phyloP scores from a whole-genome alignment of 352 stramenopile genomes.

The Globisporangium okanoganense region DNA sequence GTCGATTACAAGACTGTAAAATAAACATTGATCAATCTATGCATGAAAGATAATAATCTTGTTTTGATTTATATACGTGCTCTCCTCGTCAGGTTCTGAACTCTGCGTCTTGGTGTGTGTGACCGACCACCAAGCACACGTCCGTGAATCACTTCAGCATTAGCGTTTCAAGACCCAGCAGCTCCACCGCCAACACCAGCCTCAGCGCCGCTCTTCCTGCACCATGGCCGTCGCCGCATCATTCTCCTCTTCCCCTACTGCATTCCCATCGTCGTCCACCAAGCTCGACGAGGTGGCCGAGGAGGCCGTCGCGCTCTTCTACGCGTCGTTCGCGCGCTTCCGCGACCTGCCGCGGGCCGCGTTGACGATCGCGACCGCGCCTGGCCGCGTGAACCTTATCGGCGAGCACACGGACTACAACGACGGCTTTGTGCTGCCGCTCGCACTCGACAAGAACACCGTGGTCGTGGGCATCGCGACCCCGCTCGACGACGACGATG shows the following conservation, averaged over 20 bases:
- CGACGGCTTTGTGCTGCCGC: slow-evolving; percentile 94
- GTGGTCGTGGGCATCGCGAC: slow-evolving; percentile 66
- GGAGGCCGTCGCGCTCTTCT: slow-evolving; percentile 59
- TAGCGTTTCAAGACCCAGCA: not conserved
- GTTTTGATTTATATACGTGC: not conserved
- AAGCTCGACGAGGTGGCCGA: slow-evolving; percentile 34
- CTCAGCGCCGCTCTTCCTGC: no score
- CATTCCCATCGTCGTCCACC: not conserved
- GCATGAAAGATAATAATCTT: not conserved
- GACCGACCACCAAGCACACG: not conserved
- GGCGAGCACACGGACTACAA: slow-evolving; percentile 97
- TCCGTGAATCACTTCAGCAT: slow-evolving; percentile 15
- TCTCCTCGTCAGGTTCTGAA: not conserved
- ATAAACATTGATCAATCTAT: no score
- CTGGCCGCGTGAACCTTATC: slow-evolving; percentile 96
- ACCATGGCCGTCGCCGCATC: slow-evolving; percentile 10
- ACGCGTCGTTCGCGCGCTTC: slow-evolving; percentile 41
- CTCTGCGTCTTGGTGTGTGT: not conserved
- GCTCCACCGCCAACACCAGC: not conserved
- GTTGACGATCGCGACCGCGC: slow-evolving; percentile 69
- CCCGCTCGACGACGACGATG: slow-evolving; percentile 19
- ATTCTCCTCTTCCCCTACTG: not conserved
- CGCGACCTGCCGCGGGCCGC: slow-evolving; percentile 29
- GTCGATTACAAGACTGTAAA: no score
- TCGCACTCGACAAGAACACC: slow-evolving; percentile 90